phyloP scores from a whole-genome alignment of 148 eudicot species.

The Spergularia marina region DNA sequence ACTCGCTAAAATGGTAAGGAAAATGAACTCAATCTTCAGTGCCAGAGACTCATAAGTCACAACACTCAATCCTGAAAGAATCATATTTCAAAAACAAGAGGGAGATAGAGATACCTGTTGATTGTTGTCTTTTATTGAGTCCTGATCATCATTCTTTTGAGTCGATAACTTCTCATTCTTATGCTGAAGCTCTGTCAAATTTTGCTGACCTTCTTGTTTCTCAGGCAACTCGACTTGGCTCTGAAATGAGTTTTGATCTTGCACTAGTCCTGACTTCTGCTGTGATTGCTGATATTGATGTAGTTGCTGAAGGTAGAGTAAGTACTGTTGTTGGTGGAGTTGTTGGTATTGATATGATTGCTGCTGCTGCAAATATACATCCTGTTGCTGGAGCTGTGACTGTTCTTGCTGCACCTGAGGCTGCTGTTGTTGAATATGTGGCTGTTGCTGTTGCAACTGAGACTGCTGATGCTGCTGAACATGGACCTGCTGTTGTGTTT shows the following conservation, averaged over 20 bases:
- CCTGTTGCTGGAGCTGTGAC: constrained; percentile 25
- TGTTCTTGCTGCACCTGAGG: constrained; percentile 22
- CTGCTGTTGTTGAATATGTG: constrained; percentile 21
- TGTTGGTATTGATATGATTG: constrained; percentile 41
- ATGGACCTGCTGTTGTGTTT: background rate
- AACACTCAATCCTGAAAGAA: background rate
- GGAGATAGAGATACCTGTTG: constrained; percentile 35
- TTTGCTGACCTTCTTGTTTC: constrained; percentile 20
- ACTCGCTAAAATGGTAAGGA: too few relatives aligned
- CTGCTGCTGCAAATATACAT: constrained; percentile 24
- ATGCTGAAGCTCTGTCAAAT: constrained; percentile 18
- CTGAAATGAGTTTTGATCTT: constrained; percentile 24
- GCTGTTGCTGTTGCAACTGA: constrained; percentile 11
- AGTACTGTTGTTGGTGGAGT: constrained; percentile 37
- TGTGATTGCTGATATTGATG: constrained; percentile 30
- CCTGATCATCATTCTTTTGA: constrained; percentile 19
- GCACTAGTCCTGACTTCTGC: constrained; percentile 24
- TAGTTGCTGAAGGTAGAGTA: constrained; percentile 44
- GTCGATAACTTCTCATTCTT: constrained; percentile 16
- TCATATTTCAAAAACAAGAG: background rate
- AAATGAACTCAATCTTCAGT: too few relatives aligned
- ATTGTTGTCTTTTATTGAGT: constrained; percentile 24
- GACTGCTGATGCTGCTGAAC: constrained; percentile 5
- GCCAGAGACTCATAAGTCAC: too few relatives aligned
- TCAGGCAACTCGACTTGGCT: constrained; percentile 23